phyloP scores from a whole-genome alignment of 345 rosid species.

The Corchorus capsularis region DNA sequence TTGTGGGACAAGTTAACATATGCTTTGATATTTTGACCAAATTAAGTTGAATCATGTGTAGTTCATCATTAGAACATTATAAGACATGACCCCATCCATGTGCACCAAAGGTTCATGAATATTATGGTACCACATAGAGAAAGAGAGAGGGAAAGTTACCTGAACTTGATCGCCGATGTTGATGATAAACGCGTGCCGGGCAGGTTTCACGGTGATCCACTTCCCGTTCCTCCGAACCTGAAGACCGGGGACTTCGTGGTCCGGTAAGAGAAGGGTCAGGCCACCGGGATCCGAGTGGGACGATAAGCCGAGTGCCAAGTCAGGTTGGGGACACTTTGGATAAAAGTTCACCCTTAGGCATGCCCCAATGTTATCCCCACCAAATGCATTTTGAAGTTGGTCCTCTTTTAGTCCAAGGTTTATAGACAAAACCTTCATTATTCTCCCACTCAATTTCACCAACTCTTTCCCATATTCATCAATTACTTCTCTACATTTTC shows the following conservation, averaged over 20 bases:
- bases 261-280: conserved; percentile 80
- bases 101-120: background rate
- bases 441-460: conserved; percentile 54
- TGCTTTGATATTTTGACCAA: background rate
- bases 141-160: conserved; percentile 36
- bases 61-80: background rate
- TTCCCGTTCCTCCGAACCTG: conserved; percentile 61
- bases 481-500: conserved; percentile 56
- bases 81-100: background rate
- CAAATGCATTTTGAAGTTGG: conserved; percentile 65
- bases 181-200: conserved; percentile 75
- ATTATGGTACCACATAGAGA: background rate
- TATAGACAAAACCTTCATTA: conserved; percentile 73
- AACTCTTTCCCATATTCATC: conserved; percentile 73
- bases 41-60: background rate
- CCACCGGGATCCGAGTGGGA: conserved; percentile 97
- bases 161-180: conserved; percentile 95
- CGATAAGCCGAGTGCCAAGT: conserved; percentile 78
- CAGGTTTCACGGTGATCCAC: conserved; percentile 94
- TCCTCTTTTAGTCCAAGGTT: conserved; percentile 61
- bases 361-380: conserved; percentile 71
- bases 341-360: conserved; percentile 85
- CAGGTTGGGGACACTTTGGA: conserved; percentile 94
- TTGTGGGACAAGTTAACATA: too few species aligned
- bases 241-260: conserved; percentile 70